Evolutionary conservation across 306 rosid genomes (phyloP), one percentile per base, ranked within the genome.

Genomic region (Cicer bijugum): DNA sequence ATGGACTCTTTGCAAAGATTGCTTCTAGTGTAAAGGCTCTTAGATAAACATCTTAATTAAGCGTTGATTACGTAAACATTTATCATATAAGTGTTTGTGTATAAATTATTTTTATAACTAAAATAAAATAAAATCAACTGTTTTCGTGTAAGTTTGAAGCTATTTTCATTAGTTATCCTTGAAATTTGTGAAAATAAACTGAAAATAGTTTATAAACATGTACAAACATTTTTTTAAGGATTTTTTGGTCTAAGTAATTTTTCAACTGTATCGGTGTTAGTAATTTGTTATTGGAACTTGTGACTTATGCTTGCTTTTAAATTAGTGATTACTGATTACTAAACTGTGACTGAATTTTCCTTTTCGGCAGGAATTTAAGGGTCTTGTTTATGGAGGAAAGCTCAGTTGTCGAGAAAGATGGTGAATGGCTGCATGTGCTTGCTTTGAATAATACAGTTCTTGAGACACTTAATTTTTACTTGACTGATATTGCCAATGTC

Each of bases 321-420:
- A 42, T 28, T 28, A 28, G 35, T 28, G 58, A 42, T 35, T 67
- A 28, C n/a, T 20, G n/a, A 6, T 66, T 20, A 11, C 39, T 17
- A 23, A 38, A 9, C 62, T 52, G 75, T 55, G 72, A 52, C 16
- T 44, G 48, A 17, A 52, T 11, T 16, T 38, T 77, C 39, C 12
- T 48, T 70, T 75, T 3, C 78, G 75, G 44, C 90, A 94, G 99
- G 90, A 85, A 58, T 76, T 88, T 94, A 74, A 91, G 78, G 76
- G 75, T 84, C 61, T 83, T 94, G 85, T 84, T 91, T 85, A 67
- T 94, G 92, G 99, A 94, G 80, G 97, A 94, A 82, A 91, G 89
- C 83, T 0, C 75, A 5, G 88, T 94, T 57, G 0, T 0, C 8
- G 97, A 94, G 79, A 81, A 74, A 12, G 93, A 88, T 82, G 97